A percentile compares a stretch with the other conserved stretches of the same genome.
phyloP scores from a whole-genome alignment of 345 rosid genomes.

The Draba incana region DNA sequence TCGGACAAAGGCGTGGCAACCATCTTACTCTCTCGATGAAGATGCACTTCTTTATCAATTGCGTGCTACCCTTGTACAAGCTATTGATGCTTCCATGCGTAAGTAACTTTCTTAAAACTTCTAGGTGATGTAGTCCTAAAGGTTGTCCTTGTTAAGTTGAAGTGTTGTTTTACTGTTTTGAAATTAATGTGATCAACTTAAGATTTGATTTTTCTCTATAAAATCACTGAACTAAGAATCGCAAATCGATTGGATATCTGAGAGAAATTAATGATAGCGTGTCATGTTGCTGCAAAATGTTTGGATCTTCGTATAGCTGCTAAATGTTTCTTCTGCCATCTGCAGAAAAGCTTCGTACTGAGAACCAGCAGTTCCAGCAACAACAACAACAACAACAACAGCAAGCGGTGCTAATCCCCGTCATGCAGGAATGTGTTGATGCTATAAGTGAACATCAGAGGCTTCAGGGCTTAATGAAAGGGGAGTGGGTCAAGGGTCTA shows the following conservation, averaged over 20 bases:
- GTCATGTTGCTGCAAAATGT: conserved; percentile 17
- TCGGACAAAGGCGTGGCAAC: conserved; percentile 79
- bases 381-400: conserved; percentile 70
- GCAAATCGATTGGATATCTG: conserved; percentile 1
- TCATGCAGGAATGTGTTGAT: conserved; percentile 86
- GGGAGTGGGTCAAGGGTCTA: conserved; percentile 90
- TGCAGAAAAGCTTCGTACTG: conserved; percentile 62
- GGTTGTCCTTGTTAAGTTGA: conserved; percentile 27
- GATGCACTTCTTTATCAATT: conserved; percentile 82
- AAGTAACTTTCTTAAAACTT: conserved; percentile 40
- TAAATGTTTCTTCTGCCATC: conserved; percentile 28
- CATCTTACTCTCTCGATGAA: conserved; percentile 75
- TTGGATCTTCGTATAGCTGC: conserved; percentile 11
- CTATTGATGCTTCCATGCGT: conserved; percentile 69
- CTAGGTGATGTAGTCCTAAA: conserved; percentile 1
- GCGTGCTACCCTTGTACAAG: conserved; percentile 74
- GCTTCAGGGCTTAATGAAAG: conserved; percentile 86
- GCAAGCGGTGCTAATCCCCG: conserved; percentile 66
- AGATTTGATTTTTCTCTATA: background rate
- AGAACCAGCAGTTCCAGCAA: conserved; percentile 44
- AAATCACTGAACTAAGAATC: background rate
- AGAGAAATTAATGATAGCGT: background rate
- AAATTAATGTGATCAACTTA: background rate
- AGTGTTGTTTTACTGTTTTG: conserved; percentile 14
- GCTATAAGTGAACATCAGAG: conserved; percentile 91